Evolutionary conservation across 106 monocot genomes (phyloP), one percentile per base, ranked within the genome.

Genomic region (Apostasia shenzhenica): DNA sequence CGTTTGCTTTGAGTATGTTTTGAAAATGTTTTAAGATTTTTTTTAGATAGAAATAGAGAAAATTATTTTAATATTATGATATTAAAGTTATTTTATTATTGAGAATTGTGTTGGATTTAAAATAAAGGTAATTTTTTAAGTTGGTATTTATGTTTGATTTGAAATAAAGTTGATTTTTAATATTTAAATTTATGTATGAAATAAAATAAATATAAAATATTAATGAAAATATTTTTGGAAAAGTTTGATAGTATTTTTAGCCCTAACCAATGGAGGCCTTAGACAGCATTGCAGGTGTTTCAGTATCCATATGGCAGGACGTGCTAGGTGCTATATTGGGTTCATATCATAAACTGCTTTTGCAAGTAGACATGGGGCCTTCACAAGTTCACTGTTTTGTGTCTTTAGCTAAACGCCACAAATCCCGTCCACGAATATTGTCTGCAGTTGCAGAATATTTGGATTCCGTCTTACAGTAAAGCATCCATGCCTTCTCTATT

Each of bases 391-490:
- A 53, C 59, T 60, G 57, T 49, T 81, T 89, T 62, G 61, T 99
- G 75, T 57, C 53, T 45, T 81, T 83, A 45, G 97, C 87, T 12
- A 71, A 74, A 65, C 74, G 56, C 66, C 75, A 92, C 81, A 93
- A 83, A 54, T 78, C 85, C 67, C 89, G 84, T 59, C 52, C 79
- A 12, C 80, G 83, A 65, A 76, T 99, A 2, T 69, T 99, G 40
- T 81, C 66, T 76, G 76, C 97, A 53, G 84, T 88, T 13, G 92
- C 92, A 67, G 87, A 93, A 14, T 81, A 73, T 77, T 76, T 90
- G 76, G 87, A 83, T 63, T 83, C 79, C 68, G 44, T 85, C 37
- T 67, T 74, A 64, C 67, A 85, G 95, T 92, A 89, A 60, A 7
- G 10, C 48, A 47, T 14, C 72, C 3, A 69, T 45, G 1, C 14